A percentile compares a stretch with the other conserved stretches of the same genome.
These are phyloP conservation scores for Myxozyma monticola DNA, from an alignment of 805 yeast species.

Conservation along the genomic window DNA sequence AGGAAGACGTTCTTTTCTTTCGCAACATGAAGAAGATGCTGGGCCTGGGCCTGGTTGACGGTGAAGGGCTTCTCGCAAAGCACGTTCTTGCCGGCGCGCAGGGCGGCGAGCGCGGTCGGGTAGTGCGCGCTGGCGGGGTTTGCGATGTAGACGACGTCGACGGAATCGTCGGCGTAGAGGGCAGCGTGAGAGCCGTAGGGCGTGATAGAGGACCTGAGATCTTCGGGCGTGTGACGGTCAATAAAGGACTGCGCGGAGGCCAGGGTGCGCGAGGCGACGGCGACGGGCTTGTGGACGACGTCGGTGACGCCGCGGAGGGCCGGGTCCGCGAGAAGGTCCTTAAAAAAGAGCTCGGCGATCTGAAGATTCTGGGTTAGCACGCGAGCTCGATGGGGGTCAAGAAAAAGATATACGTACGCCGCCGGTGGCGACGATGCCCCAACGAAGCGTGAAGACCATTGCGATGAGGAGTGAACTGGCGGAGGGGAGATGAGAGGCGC, in stretches of 20 bases:
- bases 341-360: constrained; percentile 24
- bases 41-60: constrained; percentile 48
- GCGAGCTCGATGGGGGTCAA: background rate
- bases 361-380: background rate
- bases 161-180: constrained; percentile 43
- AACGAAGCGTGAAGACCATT: constrained; percentile 32
- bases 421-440: constrained; percentile 36
- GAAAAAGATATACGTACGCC: constrained; percentile 7
- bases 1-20: constrained; percentile 46
- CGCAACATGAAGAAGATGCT: constrained; percentile 48
- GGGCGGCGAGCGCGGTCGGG: constrained; percentile 45
- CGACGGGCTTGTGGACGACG: constrained; percentile 33
- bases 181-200: constrained; percentile 42
- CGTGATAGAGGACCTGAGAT: constrained; percentile 5
- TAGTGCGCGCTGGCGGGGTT: constrained; percentile 55
- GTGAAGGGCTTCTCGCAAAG: constrained; percentile 58
- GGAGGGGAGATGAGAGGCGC: no score
- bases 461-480: no score
- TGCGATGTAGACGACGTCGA: constrained; percentile 53
- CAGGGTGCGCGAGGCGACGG: constrained; percentile 33
- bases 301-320: constrained; percentile 32
- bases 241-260: constrained; percentile 34
- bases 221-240: constrained; percentile 23
- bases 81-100: constrained; percentile 50
- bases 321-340: constrained; percentile 23